phyloP scores from a whole-genome alignment of 2,329 filamentous ascomycete species.

The Fusarium newnesense region DNA sequence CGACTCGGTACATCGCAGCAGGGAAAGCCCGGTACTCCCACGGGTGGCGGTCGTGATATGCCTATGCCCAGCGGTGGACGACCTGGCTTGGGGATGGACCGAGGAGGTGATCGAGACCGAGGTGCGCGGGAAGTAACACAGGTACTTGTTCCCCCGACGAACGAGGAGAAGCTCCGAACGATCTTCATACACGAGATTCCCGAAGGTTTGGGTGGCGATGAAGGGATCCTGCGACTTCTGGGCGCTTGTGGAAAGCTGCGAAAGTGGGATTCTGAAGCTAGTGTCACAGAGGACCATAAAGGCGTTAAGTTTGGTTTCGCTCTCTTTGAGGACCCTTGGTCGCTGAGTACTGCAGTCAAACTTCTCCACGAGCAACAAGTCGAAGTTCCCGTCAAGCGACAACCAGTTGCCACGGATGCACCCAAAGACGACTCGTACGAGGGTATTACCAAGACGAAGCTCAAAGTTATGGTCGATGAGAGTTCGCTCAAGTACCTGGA shows the following conservation, averaged over 20 bases:
- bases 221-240: constrained; percentile 81
- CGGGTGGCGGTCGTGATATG: constrained; percentile 55
- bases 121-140: constrained; percentile 76
- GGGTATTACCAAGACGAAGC: constrained; percentile 73
- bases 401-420: constrained; percentile 61
- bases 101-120: constrained; percentile 73
- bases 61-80: constrained; percentile 52
- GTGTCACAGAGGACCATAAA: constrained; percentile 73
- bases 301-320: constrained; percentile 93
- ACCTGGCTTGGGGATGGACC: constrained; percentile 68
- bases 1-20: constrained; percentile 83
- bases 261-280: constrained; percentile 83
- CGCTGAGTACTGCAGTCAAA: constrained; percentile 84
- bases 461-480: constrained; percentile 83
- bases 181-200: constrained; percentile 91
- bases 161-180: constrained; percentile 90
- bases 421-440: constrained; percentile 59
- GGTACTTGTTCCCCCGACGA: constrained; percentile 81
- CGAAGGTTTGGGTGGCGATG: constrained; percentile 79
- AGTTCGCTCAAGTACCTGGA: constrained; percentile 87
- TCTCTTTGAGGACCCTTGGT: constrained; percentile 92
- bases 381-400: constrained; percentile 83
- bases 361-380: constrained; percentile 85
- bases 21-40: constrained; percentile 64
- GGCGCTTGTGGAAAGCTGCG: constrained; percentile 80